Conservation (phyloP, 257 asterid genomes). For the Apocynum venetum region DNA sequence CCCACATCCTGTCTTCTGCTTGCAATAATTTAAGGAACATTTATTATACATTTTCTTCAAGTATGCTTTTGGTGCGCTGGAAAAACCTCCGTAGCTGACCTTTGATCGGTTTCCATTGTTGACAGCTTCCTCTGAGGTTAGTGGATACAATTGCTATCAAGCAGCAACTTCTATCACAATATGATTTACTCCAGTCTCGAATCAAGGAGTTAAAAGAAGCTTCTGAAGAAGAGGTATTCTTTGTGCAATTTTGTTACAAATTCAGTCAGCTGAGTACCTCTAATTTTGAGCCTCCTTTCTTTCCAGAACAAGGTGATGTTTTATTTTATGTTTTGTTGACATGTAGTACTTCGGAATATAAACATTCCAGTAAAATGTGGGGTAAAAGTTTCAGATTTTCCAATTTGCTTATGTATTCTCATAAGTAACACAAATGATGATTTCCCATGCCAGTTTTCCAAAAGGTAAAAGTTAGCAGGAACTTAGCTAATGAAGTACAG, state of each 20-base stretch:
- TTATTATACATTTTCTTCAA: not conserved
- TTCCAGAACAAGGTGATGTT: too few relatives aligned
- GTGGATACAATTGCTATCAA: conserved; percentile 64
- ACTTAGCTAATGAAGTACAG: not conserved
- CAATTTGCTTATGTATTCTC: not conserved
- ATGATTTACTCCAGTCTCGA: conserved; percentile 86
- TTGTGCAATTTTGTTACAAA: not conserved
- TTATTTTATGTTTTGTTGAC: not conserved
- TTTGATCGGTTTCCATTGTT: conserved; percentile 18
- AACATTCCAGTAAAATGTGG: not conserved
- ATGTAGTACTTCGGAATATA: not conserved
- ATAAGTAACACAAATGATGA: not conserved
- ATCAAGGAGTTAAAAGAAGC: conserved; percentile 78
- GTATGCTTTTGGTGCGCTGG: not conserved
- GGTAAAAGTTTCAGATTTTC: not conserved
- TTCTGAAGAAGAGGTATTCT: conserved; percentile 81
- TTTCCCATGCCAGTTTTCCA: not conserved
- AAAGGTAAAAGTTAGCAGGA: not conserved
- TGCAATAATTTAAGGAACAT: not conserved
- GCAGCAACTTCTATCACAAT: conserved; percentile 86
- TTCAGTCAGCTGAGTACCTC: conserved; percentile 4
- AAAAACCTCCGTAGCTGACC: not conserved
- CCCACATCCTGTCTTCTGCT: not conserved
- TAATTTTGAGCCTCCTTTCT: not conserved
- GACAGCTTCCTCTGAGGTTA: conserved; percentile 77